Base-by-base conservation (phyloP, 371 early-diverging fungal species). In the Rhizopus arrhizus region DNA sequence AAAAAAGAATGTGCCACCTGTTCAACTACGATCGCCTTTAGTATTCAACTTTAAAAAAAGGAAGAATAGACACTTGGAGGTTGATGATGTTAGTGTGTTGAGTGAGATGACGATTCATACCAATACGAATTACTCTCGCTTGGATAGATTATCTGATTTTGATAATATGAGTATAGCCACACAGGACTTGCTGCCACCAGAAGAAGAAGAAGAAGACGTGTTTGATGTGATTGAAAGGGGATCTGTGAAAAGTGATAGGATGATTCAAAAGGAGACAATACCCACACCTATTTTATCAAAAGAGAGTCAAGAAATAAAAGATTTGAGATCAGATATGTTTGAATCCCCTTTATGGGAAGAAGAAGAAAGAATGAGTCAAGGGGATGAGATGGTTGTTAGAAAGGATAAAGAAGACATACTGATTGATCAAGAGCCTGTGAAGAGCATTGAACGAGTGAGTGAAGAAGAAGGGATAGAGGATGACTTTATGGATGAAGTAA, bases 121-220 rank as follows among this genome's bases (percentile, higher is more conserved):
- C 11, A 40, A 41, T 0, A 15, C 38, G 5, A 61, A 34, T 28
- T 61, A 55, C 16, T 55, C 56, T 41, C 41, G 50, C 6, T 29
- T 58, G 1, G 58, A 58, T 32, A 13, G 38, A 11, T 8, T n/a
- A 15, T 45, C n/a, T 28, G 47, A 56, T 6, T 29, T 47, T 40
- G 58, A 58, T 40, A 15, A 13, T 4, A 56, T n/a, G 46, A 33
- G 31, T 36, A 9, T 46, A 13, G n/a, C 22, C 3, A 58, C 58
- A 13, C 58, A 58, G 13, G 50, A 48, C 40, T 28, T 58, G 15
- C 28, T 58, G 31, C 33, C 15, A 10, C 32, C n/a, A 2, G 58
- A 58, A 13, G 50, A 51, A 8, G 35, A 48, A 36, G 9, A 7
- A 3, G 7, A 10, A 22, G 9, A 8, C 7, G 13, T 40, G 13